Evolutionary conservation across 1,284 basidiomycete species (phyloP).

Genomic region (Retiboletus fuscus): DNA sequence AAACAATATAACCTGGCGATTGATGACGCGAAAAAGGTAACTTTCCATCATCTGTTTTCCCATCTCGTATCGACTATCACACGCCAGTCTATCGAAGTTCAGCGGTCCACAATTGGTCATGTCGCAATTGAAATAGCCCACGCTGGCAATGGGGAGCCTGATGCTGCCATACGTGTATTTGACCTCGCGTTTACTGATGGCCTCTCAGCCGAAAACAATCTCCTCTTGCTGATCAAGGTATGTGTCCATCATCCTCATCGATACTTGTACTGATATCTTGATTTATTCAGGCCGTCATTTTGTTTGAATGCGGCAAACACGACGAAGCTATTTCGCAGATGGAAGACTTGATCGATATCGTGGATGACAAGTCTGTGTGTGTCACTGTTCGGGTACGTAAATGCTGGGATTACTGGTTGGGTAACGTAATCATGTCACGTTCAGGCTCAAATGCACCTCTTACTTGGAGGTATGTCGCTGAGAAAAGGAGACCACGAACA

Average conservation of each 20-base stretch:
- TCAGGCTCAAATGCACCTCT: conserved; percentile 12
- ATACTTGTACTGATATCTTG: background rate
- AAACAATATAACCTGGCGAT: conserved; percentile 12
- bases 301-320: background rate
- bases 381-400: conserved; percentile 15
- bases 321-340: conserved; percentile 14
- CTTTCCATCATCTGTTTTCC: background rate
- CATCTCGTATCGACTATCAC: background rate
- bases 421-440: background rate
- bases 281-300: conserved; percentile 14
- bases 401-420: background rate
- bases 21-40: conserved; percentile 11
- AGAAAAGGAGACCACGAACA: background rate
- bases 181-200: conserved; percentile 23
- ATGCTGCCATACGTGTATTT: conserved; percentile 10
- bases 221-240: no score
- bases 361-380: background rate
- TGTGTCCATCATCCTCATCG: background rate
- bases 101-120: conserved; percentile 12
- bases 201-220: conserved; percentile 6
- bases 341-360: conserved; percentile 1
- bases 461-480: background rate
- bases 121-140: conserved; percentile 15
- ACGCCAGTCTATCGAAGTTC: conserved; percentile 13
- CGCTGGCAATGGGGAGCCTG: conserved; percentile 3